Evolutionary conservation across 2,329 filamentous ascomycete species (phyloP), one percentile per base, ranked within the genome.

Genomic region (Penicillium psychrosexuale): DNA sequence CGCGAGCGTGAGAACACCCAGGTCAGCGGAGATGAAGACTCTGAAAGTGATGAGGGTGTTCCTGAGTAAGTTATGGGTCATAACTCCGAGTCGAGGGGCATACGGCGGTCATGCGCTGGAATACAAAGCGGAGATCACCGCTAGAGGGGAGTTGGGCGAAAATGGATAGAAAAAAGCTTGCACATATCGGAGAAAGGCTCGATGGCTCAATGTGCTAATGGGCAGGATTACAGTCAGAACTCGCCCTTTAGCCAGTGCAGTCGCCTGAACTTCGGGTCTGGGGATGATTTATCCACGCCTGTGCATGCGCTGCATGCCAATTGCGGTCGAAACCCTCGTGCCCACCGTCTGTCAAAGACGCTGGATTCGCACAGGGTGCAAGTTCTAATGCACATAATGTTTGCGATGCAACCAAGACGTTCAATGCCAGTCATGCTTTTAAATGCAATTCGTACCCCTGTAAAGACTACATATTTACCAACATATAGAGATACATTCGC

Each of bases 1-100:
- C 87, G 90, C 64, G 94, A 96, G 81, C 88, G 91, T 63, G 93
- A 97, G 84, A 99, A 99, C 77, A 90, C 91, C 73, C 91, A 99
- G 75, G 91, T 99, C 70, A 96, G 91, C 75, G 94, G 94, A 69
- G 95, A 99, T 73, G 94, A 99, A 82, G 83, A 91, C 75, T 96
- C 90, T 72, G 93, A 96, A 77, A 96, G 91, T 72, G 94, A 97
- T 71, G 94, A 97, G 73, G 91, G 90, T 72, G 83, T 86, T 61
- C 84, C 85, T 34, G 82, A 73, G 60, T 73, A 73, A 70, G 59
- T 17, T 17, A 48, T 28, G 40, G 34, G 47, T 31, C 22, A 45
- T 48, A 37, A 43, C 44, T 58, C 30, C 39, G 50, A 58, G 53
- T 51, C 46, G 55, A 43, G 55, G 57, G 48, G 55, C 51, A 54